Evolutionary conservation across 2,329 filamentous ascomycete species (phyloP).

Genomic region (Cadophora sp.): DNA sequence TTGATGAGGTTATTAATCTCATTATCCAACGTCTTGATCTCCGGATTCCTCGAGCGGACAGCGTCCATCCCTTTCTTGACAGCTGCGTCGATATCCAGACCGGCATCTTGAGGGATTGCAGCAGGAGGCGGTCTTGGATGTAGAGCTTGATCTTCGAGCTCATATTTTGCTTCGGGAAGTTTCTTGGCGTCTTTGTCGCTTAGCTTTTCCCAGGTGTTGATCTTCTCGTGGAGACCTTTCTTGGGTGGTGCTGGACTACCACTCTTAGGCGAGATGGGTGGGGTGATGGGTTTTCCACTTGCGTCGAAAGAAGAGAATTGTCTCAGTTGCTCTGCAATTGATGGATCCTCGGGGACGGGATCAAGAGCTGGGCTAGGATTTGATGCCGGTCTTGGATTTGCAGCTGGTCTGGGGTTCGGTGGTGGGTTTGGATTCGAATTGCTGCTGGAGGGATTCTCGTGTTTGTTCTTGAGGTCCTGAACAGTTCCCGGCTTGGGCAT

Average conservation of each 20-base stretch:
- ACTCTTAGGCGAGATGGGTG: not conserved
- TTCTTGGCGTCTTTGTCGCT: not conserved
- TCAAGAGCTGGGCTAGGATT: not conserved
- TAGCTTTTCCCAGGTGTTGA: conserved; percentile 9
- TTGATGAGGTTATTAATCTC: not conserved
- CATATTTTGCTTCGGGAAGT: conserved; percentile 1
- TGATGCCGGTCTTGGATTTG: not conserved
- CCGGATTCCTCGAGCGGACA: not conserved
- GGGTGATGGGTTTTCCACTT: not conserved
- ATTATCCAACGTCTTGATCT: conserved; percentile 3
- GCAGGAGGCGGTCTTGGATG: not conserved
- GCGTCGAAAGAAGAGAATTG: conserved; percentile 2
- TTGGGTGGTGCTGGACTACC: not conserved
- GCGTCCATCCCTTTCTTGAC: not conserved
- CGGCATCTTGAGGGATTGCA: not conserved
- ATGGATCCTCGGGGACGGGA: not conserved
- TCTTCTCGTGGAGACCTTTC: not conserved
- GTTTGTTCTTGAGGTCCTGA: not conserved
- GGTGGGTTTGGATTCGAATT: not conserved
- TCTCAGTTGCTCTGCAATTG: not conserved
- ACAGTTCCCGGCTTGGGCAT: conserved; percentile 2
- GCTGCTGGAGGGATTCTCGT: not conserved
- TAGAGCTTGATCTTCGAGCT: not conserved
- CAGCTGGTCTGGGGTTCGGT: not conserved
- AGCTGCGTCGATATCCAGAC: not conserved